Evolutionary conservation across 768 basidiomycete genomes (phyloP), one percentile per base, ranked within the genome.

Genomic region (Leccinum boreale): DNA sequence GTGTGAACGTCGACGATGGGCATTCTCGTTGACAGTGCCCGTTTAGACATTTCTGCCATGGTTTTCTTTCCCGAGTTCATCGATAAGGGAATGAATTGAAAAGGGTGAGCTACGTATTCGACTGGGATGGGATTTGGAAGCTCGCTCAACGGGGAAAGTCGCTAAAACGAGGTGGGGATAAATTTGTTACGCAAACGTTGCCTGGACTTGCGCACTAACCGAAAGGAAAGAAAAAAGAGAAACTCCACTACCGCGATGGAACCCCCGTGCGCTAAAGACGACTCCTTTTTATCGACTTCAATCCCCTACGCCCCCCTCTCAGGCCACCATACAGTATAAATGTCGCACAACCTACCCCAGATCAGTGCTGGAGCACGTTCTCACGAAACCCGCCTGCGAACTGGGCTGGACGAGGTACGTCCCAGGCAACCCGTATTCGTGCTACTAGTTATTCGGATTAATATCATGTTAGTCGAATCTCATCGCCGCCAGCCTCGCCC

Each of bases 1-100:
- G 90, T 90, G 77, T 94, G 92, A 31, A 94, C 77, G 74, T 94
- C 92, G 47, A 94, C 83, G 46, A 90, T 73, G 2, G 84, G 75
- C 29, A 64, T 62, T 42, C 62, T 69, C 35, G 58, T 44, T 55
- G 60, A 68, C 44, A 64, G 33, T 0, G 54, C 53, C 21, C 54
- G 62, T 44, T 49, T 70, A 53, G 63, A 63, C 24, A 73, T 47
- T 48, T 64, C 60, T 55, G 66, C 59, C 72, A 64, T 67, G 50
- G 70, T 14, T 33, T 53, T 62, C 17, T 39, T 73, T 57, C 58
- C 60, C 56, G 61, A 57, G 63, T 50, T 62, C 68, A 72, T 73
- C 62, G 67, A 68, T 73, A 65, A 71, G 56, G 54, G 12, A 35
- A 39, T 31, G 21, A 48, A 23, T 50, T 35, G 12, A 59, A 56